Evolutionary conservation across 2,329 filamentous ascomycete genomes (phyloP).

Genomic region (Sclerotinia subarctica): DNA sequence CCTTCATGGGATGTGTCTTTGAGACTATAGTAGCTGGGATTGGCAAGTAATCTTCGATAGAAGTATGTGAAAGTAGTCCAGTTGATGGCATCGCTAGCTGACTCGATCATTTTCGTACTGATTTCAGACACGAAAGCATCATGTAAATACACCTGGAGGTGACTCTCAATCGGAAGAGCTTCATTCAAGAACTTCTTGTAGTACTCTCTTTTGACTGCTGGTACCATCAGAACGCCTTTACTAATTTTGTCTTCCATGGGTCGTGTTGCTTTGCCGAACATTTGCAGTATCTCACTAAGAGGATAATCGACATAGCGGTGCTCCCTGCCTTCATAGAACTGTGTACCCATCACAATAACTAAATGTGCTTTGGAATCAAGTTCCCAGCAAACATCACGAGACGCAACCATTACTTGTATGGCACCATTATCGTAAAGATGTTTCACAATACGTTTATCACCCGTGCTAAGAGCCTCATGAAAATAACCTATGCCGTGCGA

Average conservation of each 20-base stretch:
- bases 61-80: slow-evolving; percentile 99
- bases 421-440: slow-evolving; percentile 78
- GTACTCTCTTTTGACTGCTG: slow-evolving; percentile 90
- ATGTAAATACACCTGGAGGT: slow-evolving; percentile 85
- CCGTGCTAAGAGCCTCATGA: slow-evolving; percentile 85
- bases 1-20: slow-evolving; percentile 86
- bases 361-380: slow-evolving; percentile 83
- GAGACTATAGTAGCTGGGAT: slow-evolving; percentile 93
- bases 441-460: slow-evolving; percentile 90
- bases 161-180: slow-evolving; percentile 90
- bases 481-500: slow-evolving; percentile 96
- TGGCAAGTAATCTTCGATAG: slow-evolving; percentile 89
- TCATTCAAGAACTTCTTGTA: slow-evolving; percentile 99
- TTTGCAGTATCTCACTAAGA: slow-evolving; percentile 89
- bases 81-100: slow-evolving; percentile 94
- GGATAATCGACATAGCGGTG: slow-evolving; percentile 97
- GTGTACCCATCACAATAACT: slow-evolving; percentile 95
- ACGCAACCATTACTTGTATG: slow-evolving; percentile 69
- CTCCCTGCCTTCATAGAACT: slow-evolving; percentile 94
- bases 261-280: slow-evolving; percentile 91
- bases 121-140: slow-evolving; percentile 97
- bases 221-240: slow-evolving; percentile 94
- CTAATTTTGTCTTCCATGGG: slow-evolving; percentile 75
- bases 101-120: slow-evolving; percentile 91
- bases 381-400: slow-evolving; percentile 94